Conservation (phyloP, 495 filamentous ascomycete genomes). For the Lasiosphaeris hirsuta region DNA sequence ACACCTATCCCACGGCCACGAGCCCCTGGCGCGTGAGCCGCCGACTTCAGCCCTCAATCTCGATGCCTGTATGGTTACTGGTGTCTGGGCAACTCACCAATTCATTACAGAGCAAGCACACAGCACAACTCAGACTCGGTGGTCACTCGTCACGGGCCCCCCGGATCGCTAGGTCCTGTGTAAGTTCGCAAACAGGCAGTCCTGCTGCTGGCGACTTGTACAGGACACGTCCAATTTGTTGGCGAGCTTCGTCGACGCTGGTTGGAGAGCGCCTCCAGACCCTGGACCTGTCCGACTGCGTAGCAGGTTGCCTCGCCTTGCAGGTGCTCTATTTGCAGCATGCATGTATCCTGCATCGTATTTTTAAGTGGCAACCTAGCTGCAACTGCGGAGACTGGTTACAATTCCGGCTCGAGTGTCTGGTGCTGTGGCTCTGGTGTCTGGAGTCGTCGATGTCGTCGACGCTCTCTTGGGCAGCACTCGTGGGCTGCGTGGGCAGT, state of each 20-base stretch:
- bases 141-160: too few relatives aligned
- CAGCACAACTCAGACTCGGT: too few relatives aligned
- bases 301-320: constrained; percentile 9
- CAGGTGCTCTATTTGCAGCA: constrained; percentile 28
- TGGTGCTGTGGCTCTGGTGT: neutral
- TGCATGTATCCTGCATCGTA: constrained; percentile 24
- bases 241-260: constrained; percentile 1
- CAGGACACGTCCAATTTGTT: neutral
- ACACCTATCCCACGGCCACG: too few relatives aligned
- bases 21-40: too few relatives aligned
- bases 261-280: constrained; percentile 10
- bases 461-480: too few relatives aligned
- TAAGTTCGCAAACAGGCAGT: neutral
- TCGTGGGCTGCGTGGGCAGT: too few relatives aligned
- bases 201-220: neutral
- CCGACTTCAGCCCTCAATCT: too few relatives aligned
- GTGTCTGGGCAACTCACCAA: too few relatives aligned
- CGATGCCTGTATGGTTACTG: too few relatives aligned
- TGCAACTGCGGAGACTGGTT: constrained; percentile 7
- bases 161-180: too few relatives aligned
- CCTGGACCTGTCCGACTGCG: constrained; percentile 14
- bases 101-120: too few relatives aligned
- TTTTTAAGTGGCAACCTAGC: constrained; percentile 16
- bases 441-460: too few relatives aligned
- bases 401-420: neutral